Base-by-base conservation (phyloP, 331 rosid species). In the Rosa hybrid region DNA sequence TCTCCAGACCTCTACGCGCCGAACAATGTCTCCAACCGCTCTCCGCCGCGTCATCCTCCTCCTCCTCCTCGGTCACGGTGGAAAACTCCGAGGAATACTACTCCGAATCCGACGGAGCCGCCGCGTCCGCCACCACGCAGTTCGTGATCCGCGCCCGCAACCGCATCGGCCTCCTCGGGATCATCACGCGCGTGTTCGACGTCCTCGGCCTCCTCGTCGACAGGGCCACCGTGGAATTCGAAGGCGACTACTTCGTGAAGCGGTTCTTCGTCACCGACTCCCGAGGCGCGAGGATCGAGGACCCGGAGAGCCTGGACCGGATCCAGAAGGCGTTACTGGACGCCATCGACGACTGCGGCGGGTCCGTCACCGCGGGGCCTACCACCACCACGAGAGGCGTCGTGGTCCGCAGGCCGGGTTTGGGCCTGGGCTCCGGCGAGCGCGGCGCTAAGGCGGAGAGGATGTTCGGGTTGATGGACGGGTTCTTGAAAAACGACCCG, bases 121-220 rank as follows among this genome's bases (percentile, higher is more conserved):
- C 60, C 60, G 82, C 75, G 25, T 77, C 87, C 80, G 83, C 86
- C 71, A 81, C 89, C 65, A 86, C 87, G 12, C 59, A 59, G 9
- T 87, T 89, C 85, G 88, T 87, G 56, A 88, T 91, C 79, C 92
- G 91, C 0, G 89, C 93, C 42, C 89, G 88, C 30, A 89, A 83
- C 84, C 87, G 88, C 60, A 91, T 89, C 77, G 93, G 96, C 48
- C 91, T 91, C 53, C 93, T 91, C 79, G 91, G 86, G 78, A 83
- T 91, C 81, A 86, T 89, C 80, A 82, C 92, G 77, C 87, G 90
- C 77, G 92, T 89, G 62, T 91, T 91, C 87, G 85, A 82, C 72
- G 88, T 89, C 86, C 92, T 91, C 77, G 90, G 93, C 62, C 92
- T 91, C 80, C 75, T 27, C 8, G 83, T 91, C 25, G 96, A 91